phyloP scores from a whole-genome alignment of 2,329 filamentous ascomycete genomes.

The Phialophora verrucosa region DNA sequence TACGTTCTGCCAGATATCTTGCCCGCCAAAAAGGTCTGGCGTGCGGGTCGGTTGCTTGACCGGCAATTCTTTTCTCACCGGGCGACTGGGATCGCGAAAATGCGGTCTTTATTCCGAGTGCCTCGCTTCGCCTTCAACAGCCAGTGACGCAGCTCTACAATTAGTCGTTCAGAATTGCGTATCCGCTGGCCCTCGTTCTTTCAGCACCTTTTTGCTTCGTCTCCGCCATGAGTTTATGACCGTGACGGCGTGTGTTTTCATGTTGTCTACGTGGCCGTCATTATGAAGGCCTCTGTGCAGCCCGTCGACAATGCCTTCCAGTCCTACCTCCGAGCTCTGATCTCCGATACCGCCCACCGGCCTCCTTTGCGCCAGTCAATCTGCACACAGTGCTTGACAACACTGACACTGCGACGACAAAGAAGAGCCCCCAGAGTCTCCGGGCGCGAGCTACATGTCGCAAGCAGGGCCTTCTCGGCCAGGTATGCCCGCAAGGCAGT shows the following conservation, averaged over 20 bases:
- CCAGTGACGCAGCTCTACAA: constrained; percentile 4
- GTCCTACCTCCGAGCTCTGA: constrained; percentile 31
- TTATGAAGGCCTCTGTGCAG: constrained; percentile 33
- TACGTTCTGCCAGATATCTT: not conserved
- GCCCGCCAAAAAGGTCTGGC: not conserved
- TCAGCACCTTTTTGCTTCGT: not conserved
- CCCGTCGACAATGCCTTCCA: constrained; percentile 32
- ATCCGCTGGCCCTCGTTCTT: not conserved
- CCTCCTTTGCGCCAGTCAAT: constrained; percentile 11
- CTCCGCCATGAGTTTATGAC: not conserved
- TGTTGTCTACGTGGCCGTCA: not conserved
- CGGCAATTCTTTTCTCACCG: not conserved
- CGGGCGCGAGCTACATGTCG: constrained; percentile 15
- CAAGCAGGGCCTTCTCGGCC: not conserved
- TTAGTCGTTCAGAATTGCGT: not conserved
- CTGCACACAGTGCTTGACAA: constrained; percentile 29
- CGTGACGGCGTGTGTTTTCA: not conserved
- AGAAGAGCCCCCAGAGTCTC: constrained; percentile 6
- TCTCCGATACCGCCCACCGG: constrained; percentile 23
- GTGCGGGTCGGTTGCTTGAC: not conserved
- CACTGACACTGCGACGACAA: constrained; percentile 12
- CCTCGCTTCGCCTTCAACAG: constrained; percentile 1
- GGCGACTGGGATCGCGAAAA: constrained; percentile 1
- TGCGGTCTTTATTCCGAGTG: constrained; percentile 14
- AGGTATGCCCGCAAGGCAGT: not conserved